These are phyloP conservation scores for Lippia alba DNA, from an alignment of 305 asterid genomes.

Conservation along the genomic window DNA sequence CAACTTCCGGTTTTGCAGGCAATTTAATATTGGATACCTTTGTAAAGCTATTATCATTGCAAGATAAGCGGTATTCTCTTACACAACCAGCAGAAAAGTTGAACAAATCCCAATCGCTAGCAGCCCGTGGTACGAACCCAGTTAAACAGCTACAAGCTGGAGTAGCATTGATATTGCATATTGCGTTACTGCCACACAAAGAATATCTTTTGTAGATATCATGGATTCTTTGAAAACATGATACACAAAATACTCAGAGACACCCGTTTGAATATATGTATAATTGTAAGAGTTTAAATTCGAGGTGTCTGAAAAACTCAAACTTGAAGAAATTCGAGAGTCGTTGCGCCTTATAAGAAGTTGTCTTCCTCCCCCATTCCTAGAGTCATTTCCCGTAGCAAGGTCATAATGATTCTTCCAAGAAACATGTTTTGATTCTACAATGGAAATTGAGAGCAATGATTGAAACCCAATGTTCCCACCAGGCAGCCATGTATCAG, in stretches of 20 bases:
- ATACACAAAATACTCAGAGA: conserved; percentile 1
- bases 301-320: neutral
- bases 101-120: neutral
- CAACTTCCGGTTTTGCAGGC: conserved; percentile 31
- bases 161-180: conserved; percentile 9
- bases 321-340: no score
- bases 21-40: conserved; percentile 1
- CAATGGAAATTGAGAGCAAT: neutral
- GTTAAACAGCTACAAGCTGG: conserved; percentile 31
- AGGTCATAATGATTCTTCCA: conserved; percentile 37
- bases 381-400: conserved; percentile 30
- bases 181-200: conserved; percentile 38
- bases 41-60: conserved; percentile 17
- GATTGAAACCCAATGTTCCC: conserved; percentile 26
- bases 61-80: conserved; percentile 23
- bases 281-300: neutral
- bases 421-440: conserved; percentile 33
- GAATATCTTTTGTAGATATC: neutral
- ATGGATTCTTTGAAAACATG: conserved; percentile 10
- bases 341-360: no score
- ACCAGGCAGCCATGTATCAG: conserved; percentile 45
- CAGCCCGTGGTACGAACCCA: conserved; percentile 25
- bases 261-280: neutral
- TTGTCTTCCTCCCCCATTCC: neutral
- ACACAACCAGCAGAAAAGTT: conserved; percentile 36